Base-by-base conservation (phyloP, 2,329 filamentous ascomycete genomes). In the Tolypocladium guangdongense region DNA sequence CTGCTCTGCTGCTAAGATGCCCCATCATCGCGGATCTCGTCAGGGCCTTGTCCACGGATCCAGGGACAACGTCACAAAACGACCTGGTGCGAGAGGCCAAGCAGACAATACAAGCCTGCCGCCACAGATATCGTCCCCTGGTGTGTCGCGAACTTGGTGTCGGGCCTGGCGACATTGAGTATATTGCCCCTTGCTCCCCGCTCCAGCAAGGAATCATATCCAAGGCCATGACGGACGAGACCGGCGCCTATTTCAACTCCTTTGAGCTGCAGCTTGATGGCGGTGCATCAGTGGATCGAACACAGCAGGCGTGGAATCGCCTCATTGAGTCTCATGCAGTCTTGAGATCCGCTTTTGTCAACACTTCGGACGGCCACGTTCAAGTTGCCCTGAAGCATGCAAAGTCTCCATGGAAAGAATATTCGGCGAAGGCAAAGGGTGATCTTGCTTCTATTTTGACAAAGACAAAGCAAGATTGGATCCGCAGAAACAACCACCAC, bases 161-260 rank as follows among this genome's bases (percentile, higher is more conserved):
- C 2, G 61, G 71, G 0, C 66, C 72, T 1, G 63, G 69, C 7
- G 72, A 82, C 1, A 78, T 96, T 11, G 86, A 93, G 62, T 80
- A 81, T 54, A 80, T 96, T 51, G 82, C 82, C 0, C 91, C 90
- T 4, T 96, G 91, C 64, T 95, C 91, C 1, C 81, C 90, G 0
- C 72, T 96, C 1, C 91, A 96, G 63, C 83, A 92, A 64, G 91
- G 90, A 0, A 92, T 96, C 73, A 82, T 96, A 50, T 86, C 86
- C 7, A 79, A 83, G 49, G 84, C 83, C 27, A 65, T 87, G 38
- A 78, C 68, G 0, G 63, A 81, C 11, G 81, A 73, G 20, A 69
- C 76, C 0, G 74, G 76, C 0, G 70, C 86, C 0, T 96, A 96
- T 64, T 95, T 92, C 66, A 90, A 90, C 54, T 74, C 76, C 0